Conservation (phyloP, 176 grass and related monocot genomes). For the Eleusine coracana region DNA sequence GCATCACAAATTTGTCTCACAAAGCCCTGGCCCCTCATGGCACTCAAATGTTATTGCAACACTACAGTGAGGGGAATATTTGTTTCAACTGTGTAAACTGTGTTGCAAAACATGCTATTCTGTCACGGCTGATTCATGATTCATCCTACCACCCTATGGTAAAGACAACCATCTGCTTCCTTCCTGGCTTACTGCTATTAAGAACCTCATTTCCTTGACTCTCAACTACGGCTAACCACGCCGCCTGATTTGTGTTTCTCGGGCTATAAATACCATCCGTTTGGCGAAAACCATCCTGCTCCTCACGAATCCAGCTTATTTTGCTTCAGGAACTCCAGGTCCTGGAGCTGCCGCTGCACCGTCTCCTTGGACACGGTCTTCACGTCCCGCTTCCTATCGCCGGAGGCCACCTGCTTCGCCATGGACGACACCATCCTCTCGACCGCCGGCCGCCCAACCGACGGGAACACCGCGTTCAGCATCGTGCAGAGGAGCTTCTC, state of each 20-base stretch:
- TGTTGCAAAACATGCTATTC: neutral
- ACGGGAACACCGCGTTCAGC: constrained; percentile 73
- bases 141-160: neutral
- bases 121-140: constrained; percentile 12
- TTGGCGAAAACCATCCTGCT: constrained; percentile 10
- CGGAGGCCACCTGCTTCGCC: constrained; percentile 58
- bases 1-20: neutral
- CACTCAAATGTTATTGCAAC: neutral
- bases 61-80: neutral
- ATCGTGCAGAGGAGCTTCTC: constrained; percentile 61
- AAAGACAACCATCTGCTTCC: neutral
- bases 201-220: neutral
- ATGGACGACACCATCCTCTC: constrained; percentile 69
- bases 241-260: neutral
- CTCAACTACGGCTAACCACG: neutral
- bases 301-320: constrained; percentile 54
- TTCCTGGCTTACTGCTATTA: neutral
- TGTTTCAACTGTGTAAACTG: neutral
- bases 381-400: constrained; percentile 55
- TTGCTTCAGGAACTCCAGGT: constrained; percentile 78
- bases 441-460: constrained; percentile 60
- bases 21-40: neutral
- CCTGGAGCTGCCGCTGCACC: constrained; percentile 76
- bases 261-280: neutral
- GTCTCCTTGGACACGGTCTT: constrained; percentile 71